Percentiles rank a stretch among this genome's conserved stretches.
Evolutionary conservation across 2,329 filamentous ascomycete species (phyloP).

Genomic region (Ophiosphaerella herpotricha): DNA sequence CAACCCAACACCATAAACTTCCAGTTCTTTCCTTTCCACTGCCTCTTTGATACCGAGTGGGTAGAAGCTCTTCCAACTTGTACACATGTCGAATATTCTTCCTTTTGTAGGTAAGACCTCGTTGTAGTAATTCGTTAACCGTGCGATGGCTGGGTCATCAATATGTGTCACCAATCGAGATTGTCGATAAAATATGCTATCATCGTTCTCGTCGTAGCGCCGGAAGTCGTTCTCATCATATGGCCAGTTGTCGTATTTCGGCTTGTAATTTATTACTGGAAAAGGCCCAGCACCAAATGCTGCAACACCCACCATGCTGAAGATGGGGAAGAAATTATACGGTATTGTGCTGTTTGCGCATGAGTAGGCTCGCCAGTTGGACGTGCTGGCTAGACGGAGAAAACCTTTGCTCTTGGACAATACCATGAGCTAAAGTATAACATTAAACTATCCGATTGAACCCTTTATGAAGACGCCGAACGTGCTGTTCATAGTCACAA

Average conservation of each 20-base stretch:
- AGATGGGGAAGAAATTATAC: constrained; percentile 19
- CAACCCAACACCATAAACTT: constrained; percentile 56
- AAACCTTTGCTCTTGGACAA: not conserved
- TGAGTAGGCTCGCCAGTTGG: constrained; percentile 6
- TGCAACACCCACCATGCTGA: constrained; percentile 6
- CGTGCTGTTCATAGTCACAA: not conserved
- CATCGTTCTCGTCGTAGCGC: constrained; percentile 43
- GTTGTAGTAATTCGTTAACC: constrained; percentile 54
- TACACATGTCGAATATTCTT: constrained; percentile 56
- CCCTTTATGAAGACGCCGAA: too few relatives aligned
- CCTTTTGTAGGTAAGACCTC: constrained; percentile 48
- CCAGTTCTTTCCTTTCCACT: constrained; percentile 36
- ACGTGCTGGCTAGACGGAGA: constrained; percentile 1
- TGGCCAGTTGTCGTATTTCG: constrained; percentile 26
- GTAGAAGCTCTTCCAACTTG: constrained; percentile 56
- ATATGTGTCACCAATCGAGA: constrained; percentile 61
- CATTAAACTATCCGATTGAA: too few relatives aligned
- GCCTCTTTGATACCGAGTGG: constrained; percentile 40
- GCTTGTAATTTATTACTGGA: constrained; percentile 16
- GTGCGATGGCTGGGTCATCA: constrained; percentile 54
- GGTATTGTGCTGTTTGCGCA: not conserved
- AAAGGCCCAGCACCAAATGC: constrained; percentile 3
- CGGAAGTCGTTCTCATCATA: constrained; percentile 42
- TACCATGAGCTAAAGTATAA: constrained; percentile 7
- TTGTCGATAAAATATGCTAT: constrained; percentile 46